Base-by-base conservation (phyloP, 78 protist species). In the Speleostelium caveatum region DNA sequence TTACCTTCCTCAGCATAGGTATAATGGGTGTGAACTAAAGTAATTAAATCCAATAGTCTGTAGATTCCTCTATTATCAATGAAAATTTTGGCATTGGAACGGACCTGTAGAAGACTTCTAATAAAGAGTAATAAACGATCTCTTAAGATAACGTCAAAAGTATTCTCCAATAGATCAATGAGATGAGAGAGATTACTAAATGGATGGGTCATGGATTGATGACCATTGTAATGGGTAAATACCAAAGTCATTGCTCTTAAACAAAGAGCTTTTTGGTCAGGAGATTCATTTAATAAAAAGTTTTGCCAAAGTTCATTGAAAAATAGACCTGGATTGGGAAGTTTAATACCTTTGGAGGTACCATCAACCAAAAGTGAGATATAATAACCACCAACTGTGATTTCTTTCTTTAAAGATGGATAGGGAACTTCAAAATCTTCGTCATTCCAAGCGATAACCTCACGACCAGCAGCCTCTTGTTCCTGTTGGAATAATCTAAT, bases 291-390 rank as follows among this genome's bases (percentile, higher is more conserved):
- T 58, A 94, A 86, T 1, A 96, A 91, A 77, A 93, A 95, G 16
- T 96, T 91, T 66, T 95, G 98, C 95, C 93, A 96, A 16, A 96
- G 76, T n/a, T 95, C 97, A 63, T 61, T 66, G 73, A 95, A 95
- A 68, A 96, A 96, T 30, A 45, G 66, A 8, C 49, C 65, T 16
- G 97, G 95, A 19, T 75, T 39, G 7, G 4, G 56, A 22, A 75
- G 66, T 22, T 63, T 39, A 24, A 41, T 63, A 8, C 93, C 88
- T 39, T 86, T 92, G 28, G 61, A 28, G 22, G 86, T 71, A 32
- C 74, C 68, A 62, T 94, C 95, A 8, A 96, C 94, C 24, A 96
- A 73, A 32, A 96, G 41, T 24, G 96, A 91, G 22, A 95, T 30
- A 65, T 94, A 95, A 87, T 94, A 79, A 32, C 86, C 90, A 28